Percentiles rank a stretch among this genome's conserved stretches.
Evolutionary conservation across 164 flowering plant species (phyloP).

Genomic region (Protea cynaroides): DNA sequence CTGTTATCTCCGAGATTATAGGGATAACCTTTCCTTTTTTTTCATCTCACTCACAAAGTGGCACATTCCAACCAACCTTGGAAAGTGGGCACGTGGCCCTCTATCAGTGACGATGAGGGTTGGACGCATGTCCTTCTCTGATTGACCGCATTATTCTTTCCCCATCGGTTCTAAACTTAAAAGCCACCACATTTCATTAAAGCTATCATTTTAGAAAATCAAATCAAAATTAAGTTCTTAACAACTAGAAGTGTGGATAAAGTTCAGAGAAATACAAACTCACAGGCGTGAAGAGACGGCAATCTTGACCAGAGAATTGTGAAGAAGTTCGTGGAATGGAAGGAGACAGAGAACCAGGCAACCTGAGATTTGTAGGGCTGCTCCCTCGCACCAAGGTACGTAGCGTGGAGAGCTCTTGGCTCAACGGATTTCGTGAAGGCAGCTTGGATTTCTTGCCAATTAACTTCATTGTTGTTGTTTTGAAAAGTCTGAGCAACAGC

Average conservation of each 20-base stretch:
- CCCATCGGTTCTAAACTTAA: too few species aligned
- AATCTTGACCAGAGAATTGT: conserved; percentile 78
- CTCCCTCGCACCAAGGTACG: conserved; percentile 60
- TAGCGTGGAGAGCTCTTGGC: conserved; percentile 88
- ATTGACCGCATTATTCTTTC: too few species aligned
- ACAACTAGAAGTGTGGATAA: too few species aligned
- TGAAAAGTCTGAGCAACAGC: too few species aligned
- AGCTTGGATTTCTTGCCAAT: conserved; percentile 57
- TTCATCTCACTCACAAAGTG: too few species aligned
- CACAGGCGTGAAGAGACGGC: conserved; percentile 95
- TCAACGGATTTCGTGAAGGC: conserved; percentile 93
- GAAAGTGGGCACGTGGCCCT: too few species aligned
- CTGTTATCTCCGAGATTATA: too few species aligned
- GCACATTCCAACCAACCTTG: too few species aligned
- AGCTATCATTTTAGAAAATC: too few species aligned
- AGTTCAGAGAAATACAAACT: conserved; percentile 21
- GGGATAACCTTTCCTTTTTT: too few species aligned
- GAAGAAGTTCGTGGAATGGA: conserved; percentile 38
- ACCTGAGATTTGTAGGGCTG: conserved; percentile 49
- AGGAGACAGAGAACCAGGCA: conserved; percentile 36
- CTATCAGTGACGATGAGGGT: too few species aligned
- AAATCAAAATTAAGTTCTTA: not conserved
- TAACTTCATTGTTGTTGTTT: conserved; percentile 30
- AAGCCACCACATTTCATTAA: not conserved
- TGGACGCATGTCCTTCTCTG: too few species aligned